These are phyloP conservation scores for Aotearoamyces nothofagi DNA, from an alignment of 2,329 filamentous ascomycete genomes.

Conservation along the genomic window DNA sequence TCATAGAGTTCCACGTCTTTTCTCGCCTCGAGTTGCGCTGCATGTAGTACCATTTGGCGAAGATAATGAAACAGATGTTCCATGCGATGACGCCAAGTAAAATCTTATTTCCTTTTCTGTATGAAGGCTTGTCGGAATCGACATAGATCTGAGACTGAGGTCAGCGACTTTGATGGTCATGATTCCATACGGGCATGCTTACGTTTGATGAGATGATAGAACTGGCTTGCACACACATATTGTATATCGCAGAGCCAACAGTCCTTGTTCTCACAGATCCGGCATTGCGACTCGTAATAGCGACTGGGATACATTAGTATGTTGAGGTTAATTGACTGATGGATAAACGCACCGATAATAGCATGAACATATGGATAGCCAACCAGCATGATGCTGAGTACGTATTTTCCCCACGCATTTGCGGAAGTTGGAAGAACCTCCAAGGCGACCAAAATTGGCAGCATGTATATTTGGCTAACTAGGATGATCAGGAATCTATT, in stretches of 20 bases:
- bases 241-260: slow-evolving; percentile 44
- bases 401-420: slow-evolving; percentile 15
- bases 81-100: slow-evolving; percentile 30
- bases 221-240: slow-evolving; percentile 30
- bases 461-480: slow-evolving; percentile 21
- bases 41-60: slow-evolving; percentile 28
- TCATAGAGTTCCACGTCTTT: slow-evolving; percentile 24
- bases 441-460: slow-evolving; percentile 22
- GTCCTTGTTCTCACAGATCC: slow-evolving; percentile 39
- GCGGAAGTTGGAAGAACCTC: slow-evolving; percentile 10
- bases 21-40: slow-evolving; percentile 20
- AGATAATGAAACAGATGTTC: slow-evolving; percentile 27
- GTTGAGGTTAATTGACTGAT: too few relatives aligned
- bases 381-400: slow-evolving; percentile 17
- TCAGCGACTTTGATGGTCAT: background rate
- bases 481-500: slow-evolving; percentile 21
- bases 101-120: slow-evolving; percentile 35
- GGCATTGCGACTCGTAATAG: slow-evolving; percentile 5
- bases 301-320: too few relatives aligned
- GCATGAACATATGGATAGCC: slow-evolving; percentile 5
- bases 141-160: slow-evolving; percentile 27
- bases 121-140: slow-evolving; percentile 31
- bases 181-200: background rate
- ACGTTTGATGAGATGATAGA: slow-evolving; percentile 5
- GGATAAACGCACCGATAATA: too few relatives aligned